Evolutionary conservation across 2,329 filamentous ascomycete genomes (phyloP), one percentile per base, ranked within the genome.

Genomic region (Stagonosporopsis rhizophila): DNA sequence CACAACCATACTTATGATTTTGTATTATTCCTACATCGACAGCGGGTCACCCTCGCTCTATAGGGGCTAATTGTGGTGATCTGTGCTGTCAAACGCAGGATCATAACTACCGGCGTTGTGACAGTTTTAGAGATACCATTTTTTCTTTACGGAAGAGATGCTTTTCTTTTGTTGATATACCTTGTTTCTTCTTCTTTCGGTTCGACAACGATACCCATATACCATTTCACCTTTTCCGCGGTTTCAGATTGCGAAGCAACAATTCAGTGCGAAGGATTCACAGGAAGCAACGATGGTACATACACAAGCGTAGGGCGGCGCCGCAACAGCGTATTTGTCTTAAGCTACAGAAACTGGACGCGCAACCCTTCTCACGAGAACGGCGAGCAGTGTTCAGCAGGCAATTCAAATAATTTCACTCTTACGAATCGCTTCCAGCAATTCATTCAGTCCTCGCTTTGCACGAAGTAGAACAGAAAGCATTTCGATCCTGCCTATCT

Each of bases 131-230:
- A 69, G 66, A 72, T 73, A 71, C 68, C 67, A 69, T 59, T 49
- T 41, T 60, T 64, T 65, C 64, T 42, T 52, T 48, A 44, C 45
- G 59, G 64, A 67, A 64, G 55, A 57, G 46, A 62, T 61, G 59
- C 22, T 46, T 66, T 38, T 63, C 56, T 54, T 65, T 56, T 66
- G 58, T 69, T 59, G 46, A 58, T 60, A 60, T 42, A 53, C 32
- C 57, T 63, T 50, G 41, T 51, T 61, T 62, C 65, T 58, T 55
- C 56, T 60, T 62, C 51, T 62, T 66, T 54, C 53, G 65, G 66
- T 66, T 67, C 64, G 62, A 67, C 60, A 58, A 74, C 70, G 72
- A 75, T 75, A 75, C 72, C 72, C 72, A 75, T 73, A 69, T 65
- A 69, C 64, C 61, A 66, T 61, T 66, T 61, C 55, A 58, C 52